Conservation (phyloP, 768 basidiomycete genomes). For the Lepiota venenata region DNA sequence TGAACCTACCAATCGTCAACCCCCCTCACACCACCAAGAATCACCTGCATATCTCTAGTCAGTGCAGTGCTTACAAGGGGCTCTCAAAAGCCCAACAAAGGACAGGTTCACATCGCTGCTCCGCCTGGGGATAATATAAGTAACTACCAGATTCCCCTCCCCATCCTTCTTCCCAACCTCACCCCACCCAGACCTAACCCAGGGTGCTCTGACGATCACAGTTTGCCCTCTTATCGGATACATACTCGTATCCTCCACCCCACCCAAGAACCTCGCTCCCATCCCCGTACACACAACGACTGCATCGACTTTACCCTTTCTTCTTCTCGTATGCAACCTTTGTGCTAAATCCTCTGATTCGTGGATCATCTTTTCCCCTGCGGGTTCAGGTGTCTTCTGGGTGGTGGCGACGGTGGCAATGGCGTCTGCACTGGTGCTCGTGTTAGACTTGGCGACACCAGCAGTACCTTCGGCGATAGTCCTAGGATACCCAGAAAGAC, state of each 20-base stretch:
- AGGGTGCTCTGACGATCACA: slow-evolving; percentile 68
- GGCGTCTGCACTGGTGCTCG: too few species aligned
- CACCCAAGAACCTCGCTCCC: slow-evolving; percentile 71
- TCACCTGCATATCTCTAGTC: too few species aligned
- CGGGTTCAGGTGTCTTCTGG: neutral
- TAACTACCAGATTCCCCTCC: slow-evolving; percentile 35
- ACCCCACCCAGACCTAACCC: slow-evolving; percentile 55
- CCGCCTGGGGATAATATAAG: slow-evolving; percentile 64
- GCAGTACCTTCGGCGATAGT: neutral
- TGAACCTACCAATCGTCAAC: slow-evolving; percentile 55
- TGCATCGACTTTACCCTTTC: slow-evolving; percentile 30
- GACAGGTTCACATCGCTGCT: slow-evolving; percentile 44
- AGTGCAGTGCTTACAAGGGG: neutral
- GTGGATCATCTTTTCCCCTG: neutral
- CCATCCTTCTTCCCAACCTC: slow-evolving; percentile 26
- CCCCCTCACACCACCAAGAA: slow-evolving; percentile 60
- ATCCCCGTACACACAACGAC: slow-evolving; percentile 72
- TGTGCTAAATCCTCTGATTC: neutral
- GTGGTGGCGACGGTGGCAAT: too few species aligned
- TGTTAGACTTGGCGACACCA: too few species aligned
- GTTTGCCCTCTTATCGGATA: slow-evolving; percentile 86
- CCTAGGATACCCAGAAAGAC: neutral
- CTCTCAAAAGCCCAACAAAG: too few species aligned
- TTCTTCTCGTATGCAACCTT: slow-evolving; percentile 6
- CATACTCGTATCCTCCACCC: slow-evolving; percentile 73